Percentiles rank a stretch among this genome's conserved stretches.
Evolutionary conservation across 441 rosid species (phyloP).

Genomic region (Mallotus japonicus): DNA sequence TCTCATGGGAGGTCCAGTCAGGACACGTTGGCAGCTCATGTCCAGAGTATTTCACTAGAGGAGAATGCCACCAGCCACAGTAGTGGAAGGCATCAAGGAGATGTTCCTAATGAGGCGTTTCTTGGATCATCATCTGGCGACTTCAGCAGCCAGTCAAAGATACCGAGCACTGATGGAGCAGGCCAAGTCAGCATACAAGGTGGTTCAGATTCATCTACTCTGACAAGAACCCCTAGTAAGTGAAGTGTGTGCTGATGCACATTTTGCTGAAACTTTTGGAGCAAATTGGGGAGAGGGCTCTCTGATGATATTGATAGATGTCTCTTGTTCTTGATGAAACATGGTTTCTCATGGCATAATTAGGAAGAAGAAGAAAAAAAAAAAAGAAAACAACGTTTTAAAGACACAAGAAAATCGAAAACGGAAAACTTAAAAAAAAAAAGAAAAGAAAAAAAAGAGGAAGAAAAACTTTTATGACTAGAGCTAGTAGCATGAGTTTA

Average conservation of each 20-base stretch:
- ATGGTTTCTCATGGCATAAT: slow-evolving; percentile 16
- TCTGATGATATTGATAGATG: slow-evolving; percentile 21
- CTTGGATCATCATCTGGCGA: slow-evolving; percentile 35
- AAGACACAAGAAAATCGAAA: neutral
- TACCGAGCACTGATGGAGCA: slow-evolving; percentile 24
- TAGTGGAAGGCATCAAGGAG: slow-evolving; percentile 29
- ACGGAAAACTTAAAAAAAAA: slow-evolving; percentile 3
- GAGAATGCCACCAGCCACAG: slow-evolving; percentile 32
- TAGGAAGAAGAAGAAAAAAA: slow-evolving; percentile 15
- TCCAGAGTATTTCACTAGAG: slow-evolving; percentile 44
- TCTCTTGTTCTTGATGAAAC: slow-evolving; percentile 16
- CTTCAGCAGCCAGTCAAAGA: slow-evolving; percentile 32
- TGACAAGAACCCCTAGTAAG: slow-evolving; percentile 21
- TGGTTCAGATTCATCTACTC: slow-evolving; percentile 12
- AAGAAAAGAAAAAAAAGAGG: neutral
- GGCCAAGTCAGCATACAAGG: slow-evolving; percentile 22
- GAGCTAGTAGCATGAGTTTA: slow-evolving; percentile 29
- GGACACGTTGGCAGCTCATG: slow-evolving; percentile 33
- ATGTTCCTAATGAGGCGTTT: slow-evolving; percentile 24
- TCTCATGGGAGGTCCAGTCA: slow-evolving; percentile 30
- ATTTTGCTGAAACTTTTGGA: slow-evolving; percentile 20
- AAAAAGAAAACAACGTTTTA: slow-evolving; percentile 15
- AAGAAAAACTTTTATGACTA: slow-evolving; percentile 2
- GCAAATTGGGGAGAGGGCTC: slow-evolving; percentile 22
- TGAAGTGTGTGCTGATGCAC: slow-evolving; percentile 21